Percentiles rank a stretch among this genome's conserved stretches.
Conservation (phyloP, 1,139 yeast genomes). For the Fermentozyma sake region DNA sequence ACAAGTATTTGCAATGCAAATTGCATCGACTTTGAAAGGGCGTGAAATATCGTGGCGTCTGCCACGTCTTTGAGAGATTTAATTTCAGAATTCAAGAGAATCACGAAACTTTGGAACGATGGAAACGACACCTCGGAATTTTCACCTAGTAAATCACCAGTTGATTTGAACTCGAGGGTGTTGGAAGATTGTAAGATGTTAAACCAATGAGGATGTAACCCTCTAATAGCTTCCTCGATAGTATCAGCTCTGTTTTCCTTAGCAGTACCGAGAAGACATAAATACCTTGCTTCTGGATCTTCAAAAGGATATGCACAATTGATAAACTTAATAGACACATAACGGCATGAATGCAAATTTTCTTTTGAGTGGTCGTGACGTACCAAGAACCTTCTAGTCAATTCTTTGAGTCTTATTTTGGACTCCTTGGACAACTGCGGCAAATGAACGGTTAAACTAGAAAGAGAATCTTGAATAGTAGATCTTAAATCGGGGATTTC, state of each 20-base stretch:
- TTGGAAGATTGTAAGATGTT: conserved; percentile 36
- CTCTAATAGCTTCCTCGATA: conserved; percentile 76
- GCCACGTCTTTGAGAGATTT: conserved; percentile 4
- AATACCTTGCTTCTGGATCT: conserved; percentile 63
- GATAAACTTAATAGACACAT: conserved; percentile 60
- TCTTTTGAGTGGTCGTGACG: conserved; percentile 16
- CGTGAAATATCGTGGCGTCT: conserved; percentile 20
- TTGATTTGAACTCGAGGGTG: conserved; percentile 36
- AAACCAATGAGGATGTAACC: conserved; percentile 77
- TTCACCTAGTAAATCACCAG: conserved; percentile 36
- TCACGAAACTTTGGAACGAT: conserved; percentile 29
- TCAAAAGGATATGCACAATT: conserved; percentile 64
- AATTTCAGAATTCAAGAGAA: conserved; percentile 23
- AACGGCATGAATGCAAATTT: conserved; percentile 44
- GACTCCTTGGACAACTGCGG: conserved; percentile 34
- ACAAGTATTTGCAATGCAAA: conserved; percentile 55
- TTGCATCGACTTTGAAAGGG: conserved; percentile 38
- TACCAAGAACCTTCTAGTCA: conserved; percentile 38
- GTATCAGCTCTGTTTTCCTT: conserved; percentile 62
- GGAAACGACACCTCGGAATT: conserved; percentile 41
- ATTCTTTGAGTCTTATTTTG: conserved; percentile 38
- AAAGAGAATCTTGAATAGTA: conserved; percentile 69
- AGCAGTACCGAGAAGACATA: conserved; percentile 65
- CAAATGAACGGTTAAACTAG: conserved; percentile 52
- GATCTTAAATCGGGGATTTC: conserved; percentile 62